phyloP scores from a whole-genome alignment of 2,329 filamentous ascomycete species.

The Alternaria sp. region DNA sequence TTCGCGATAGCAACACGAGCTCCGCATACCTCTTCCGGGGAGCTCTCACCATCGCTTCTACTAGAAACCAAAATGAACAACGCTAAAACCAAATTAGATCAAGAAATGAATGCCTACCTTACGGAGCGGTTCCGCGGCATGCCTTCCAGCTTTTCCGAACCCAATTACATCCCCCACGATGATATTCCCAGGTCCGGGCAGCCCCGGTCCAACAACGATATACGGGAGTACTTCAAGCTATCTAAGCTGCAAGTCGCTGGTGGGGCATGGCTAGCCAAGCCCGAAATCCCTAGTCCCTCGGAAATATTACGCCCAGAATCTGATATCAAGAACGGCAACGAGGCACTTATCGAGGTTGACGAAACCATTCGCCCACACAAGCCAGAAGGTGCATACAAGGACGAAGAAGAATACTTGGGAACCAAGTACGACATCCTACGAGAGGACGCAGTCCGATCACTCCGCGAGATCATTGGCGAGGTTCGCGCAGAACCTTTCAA shows the following conservation, averaged over 20 bases:
- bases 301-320: conserved; percentile 56
- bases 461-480: conserved; percentile 70
- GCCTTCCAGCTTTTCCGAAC: background rate
- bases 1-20: background rate
- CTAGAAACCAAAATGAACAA: background rate
- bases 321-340: conserved; percentile 1
- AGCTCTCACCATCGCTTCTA: background rate
- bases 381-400: conserved; percentile 61
- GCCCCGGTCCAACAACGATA: conserved; percentile 27
- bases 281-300: conserved; percentile 62
- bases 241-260: conserved; percentile 23
- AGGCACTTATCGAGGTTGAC: conserved; percentile 26
- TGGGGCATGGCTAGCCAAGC: conserved; percentile 42
- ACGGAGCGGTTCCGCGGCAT: conserved; percentile 18
- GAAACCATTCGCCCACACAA: conserved; percentile 37
- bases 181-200: conserved; percentile 19
- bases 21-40: background rate
- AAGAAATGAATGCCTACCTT: conserved; percentile 25
- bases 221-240: conserved; percentile 34
- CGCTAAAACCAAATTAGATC: conserved; percentile 18
- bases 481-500: conserved; percentile 26
- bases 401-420: conserved; percentile 70
- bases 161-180: conserved; percentile 15
- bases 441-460: conserved; percentile 73
- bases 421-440: conserved; percentile 78